Evolutionary conservation across 345 rosid species (phyloP), one percentile per base, ranked within the genome.

Genomic region (Boechera retrofracta): DNA sequence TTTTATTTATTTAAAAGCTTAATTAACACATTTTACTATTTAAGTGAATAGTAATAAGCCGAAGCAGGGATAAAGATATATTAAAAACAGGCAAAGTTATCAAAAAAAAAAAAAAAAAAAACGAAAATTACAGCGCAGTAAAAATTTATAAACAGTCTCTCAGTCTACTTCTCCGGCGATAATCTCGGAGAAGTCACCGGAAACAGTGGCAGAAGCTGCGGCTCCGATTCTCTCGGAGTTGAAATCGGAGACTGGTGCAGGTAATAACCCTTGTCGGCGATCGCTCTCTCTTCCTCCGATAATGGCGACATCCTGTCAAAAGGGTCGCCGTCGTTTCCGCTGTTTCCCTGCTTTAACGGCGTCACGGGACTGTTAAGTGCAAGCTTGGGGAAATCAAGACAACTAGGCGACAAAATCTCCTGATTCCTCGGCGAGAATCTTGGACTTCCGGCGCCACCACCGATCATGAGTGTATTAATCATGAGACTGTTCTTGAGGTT

Each of bases 341-440:
- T 61, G 13, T 52, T 67, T 3, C 55, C 77, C 48, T 75, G 75
- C 18, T 80, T 88, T 32, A 88, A 68, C 47, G 97, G 91, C 18
- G 99, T 94, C 38, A 94, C 96, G 16, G 97, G 98, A 48, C 97
- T 92, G 76, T 93, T 89, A n/a, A 95, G 91, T 1, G 89, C 88
- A 9, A 95, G 90, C 75, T 87, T 93, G 0, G 99, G 98, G 76
- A 95, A 95, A 29, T 92, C 96, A 51, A 95, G 97, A 88, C 89
- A 72, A 77, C 96, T 91, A 13, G 99, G 99, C 13, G 99, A 95
- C 79, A 92, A 69, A 80, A 92, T 87, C 83, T 92, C 99, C 31
- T 71, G 75, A 64, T 85, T 87, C 52, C 91, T 81, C 7, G 97
- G 94, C 28, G 97, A 91, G 80, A 87, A 85, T 64, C 85, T 81